These are phyloP conservation scores for Gossypium bickii DNA, from an alignment of 345 rosid species.

Conservation along the genomic window DNA sequence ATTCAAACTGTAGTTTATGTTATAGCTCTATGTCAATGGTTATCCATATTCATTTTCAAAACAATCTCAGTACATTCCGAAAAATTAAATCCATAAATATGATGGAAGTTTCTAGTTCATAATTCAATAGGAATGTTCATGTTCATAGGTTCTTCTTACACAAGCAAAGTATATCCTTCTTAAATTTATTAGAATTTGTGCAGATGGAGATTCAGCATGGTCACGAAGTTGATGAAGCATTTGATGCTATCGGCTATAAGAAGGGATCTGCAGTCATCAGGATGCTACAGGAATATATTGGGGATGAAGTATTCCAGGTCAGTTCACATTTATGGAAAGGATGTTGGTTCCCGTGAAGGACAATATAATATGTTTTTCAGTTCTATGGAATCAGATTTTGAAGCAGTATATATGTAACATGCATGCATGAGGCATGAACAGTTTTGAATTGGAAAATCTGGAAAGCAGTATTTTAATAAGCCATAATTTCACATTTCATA, in stretches of 20 bases:
- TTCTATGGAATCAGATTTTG: not conserved
- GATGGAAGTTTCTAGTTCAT: too few relatives aligned
- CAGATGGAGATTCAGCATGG: conserved; percentile 89
- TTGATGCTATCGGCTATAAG: conserved; percentile 86
- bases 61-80: not conserved
- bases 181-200: not conserved
- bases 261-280: conserved; percentile 93
- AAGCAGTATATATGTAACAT: not conserved
- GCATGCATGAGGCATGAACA: not conserved
- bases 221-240: conserved; percentile 80
- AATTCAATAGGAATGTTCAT: not conserved
- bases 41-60: not conserved
- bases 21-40: too few relatives aligned
- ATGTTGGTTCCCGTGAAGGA: not conserved
- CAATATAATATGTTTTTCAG: not conserved
- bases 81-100: not conserved
- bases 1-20: too few relatives aligned
- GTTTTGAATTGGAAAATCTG: too few relatives aligned
- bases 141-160: not conserved
- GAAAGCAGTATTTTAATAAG: not conserved
- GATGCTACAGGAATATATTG: conserved; percentile 92
- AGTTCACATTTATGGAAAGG: conserved; percentile 5
- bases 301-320: conserved; percentile 88
- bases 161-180: not conserved
- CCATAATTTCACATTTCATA: not conserved